Evolutionary conservation across 805 yeast species (phyloP), one percentile per base, ranked within the genome.

Genomic region (Nakazawaea holstii): DNA sequence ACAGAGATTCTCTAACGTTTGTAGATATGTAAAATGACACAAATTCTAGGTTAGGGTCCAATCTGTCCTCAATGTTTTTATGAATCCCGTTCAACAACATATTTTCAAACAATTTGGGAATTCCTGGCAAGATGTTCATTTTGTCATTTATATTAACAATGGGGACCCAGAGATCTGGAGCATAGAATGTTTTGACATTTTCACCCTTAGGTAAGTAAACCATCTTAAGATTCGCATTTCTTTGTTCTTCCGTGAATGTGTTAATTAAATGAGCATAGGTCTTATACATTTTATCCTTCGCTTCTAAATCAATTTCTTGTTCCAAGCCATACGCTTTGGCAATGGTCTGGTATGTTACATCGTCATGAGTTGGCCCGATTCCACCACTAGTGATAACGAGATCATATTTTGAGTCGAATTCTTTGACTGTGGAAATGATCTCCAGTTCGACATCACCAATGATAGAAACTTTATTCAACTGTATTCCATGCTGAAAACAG

Each of bases 291-390:
- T 80, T 67, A 2, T 66, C 70, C 15, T 77, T 84, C 2, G 87
- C 80, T 29, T 73, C 80, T 24, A 64, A 56, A 60, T 89, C 83
- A 14, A 82, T 59, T 39, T 60, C 62, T 49, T 80, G 62, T 0
- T 74, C 73, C 7, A 85, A 58, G 1, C 63, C 63, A 53, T 72
- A 88, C 7, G 86, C 84, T 53, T 73, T 74, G 1, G 92, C 87
- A n/a, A 89, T 61, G 1, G 87, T 72, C 45, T 78, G 80, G 61
- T 89, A 89, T 0, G 96, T 88, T 51, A 89, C 84, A 60, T 89
- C 97, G 59, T 89, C 96, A 56, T 88, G 95, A 0, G 96, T 89
- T 4, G 95, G 87, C 0, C 97, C 97, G 49, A 89, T 87, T 0
- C 79, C 83, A 30, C 87, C 85, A 46, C 84, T 74, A 1, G 95